Conservation (phyloP, 192 early-diverging fungal genomes). For the Chytriomyces confervae region DNA sequence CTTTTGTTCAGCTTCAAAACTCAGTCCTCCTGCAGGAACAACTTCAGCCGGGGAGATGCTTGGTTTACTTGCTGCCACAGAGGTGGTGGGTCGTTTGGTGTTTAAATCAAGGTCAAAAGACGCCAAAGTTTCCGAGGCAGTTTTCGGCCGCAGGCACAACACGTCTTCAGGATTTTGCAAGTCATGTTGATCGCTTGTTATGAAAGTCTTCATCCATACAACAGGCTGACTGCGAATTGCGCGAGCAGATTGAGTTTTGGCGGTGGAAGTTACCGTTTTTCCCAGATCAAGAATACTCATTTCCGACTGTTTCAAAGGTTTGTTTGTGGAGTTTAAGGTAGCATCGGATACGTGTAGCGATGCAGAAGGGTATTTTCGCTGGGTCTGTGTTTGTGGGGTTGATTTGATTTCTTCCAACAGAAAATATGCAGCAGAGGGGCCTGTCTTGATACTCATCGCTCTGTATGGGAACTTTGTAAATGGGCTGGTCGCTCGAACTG, state of each 20-base stretch:
- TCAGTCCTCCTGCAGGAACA: not conserved
- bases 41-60: not conserved
- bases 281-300: conserved; percentile 16
- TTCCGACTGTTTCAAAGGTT: not conserved
- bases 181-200: not conserved
- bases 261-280: not conserved
- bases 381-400: not conserved
- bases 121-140: conserved; percentile 6
- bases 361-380: too few species aligned
- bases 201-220: conserved; percentile 15
- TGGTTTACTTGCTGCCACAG: not conserved
- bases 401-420: not conserved
- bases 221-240: not conserved
- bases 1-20: not conserved
- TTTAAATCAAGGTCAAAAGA: not conserved
- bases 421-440: not conserved
- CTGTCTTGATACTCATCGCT: not conserved
- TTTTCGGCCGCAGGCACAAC: not conserved
- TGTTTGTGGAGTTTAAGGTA: not conserved
- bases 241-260: not conserved
- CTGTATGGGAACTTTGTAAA: not conserved
- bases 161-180: not conserved
- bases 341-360: not conserved
- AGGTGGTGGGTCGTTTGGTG: not conserved
- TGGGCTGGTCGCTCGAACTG: not conserved